phyloP scores from a whole-genome alignment of 1,284 basidiomycete genomes.

The Austroboletus novae-zelandiae region DNA sequence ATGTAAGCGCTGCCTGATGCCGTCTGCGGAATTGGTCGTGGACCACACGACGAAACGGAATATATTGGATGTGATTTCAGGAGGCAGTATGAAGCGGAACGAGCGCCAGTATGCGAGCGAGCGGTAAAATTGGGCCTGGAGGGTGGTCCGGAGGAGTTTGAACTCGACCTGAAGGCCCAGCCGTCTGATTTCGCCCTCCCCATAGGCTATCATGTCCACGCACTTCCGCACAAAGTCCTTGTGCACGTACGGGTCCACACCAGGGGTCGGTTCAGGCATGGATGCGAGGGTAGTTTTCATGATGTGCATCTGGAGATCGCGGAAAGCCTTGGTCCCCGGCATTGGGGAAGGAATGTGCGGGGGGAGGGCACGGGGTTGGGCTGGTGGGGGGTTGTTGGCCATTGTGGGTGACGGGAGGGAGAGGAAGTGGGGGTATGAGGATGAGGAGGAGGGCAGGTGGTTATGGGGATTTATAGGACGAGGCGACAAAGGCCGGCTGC shows the following conservation, averaged over 20 bases:
- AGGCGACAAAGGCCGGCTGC: slow-evolving; percentile 25
- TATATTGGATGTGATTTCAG: slow-evolving; percentile 61
- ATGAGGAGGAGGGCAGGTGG: not conserved
- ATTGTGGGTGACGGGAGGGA: not conserved
- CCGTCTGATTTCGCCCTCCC: slow-evolving; percentile 20
- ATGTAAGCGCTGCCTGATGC: slow-evolving; percentile 40
- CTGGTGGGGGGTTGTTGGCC: not conserved
- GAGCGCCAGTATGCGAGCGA: slow-evolving; percentile 40
- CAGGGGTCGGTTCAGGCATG: slow-evolving; percentile 15
- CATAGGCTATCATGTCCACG: slow-evolving; percentile 14
- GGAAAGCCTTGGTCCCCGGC: slow-evolving; percentile 22
- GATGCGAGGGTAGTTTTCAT: slow-evolving; percentile 15
- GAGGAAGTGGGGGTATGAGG: not conserved
- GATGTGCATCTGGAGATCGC: slow-evolving; percentile 15
- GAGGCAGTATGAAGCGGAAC: slow-evolving; percentile 61
- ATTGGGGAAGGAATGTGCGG: slow-evolving; percentile 11
- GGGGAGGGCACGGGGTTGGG: slow-evolving; percentile 8
- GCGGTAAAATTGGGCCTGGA: slow-evolving; percentile 15
- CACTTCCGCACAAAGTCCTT: slow-evolving; percentile 11
- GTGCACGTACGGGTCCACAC: not conserved
- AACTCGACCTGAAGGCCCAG: slow-evolving; percentile 17
- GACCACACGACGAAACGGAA: slow-evolving; percentile 56
- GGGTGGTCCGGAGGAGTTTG: slow-evolving; percentile 11
- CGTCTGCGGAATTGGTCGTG: slow-evolving; percentile 31
- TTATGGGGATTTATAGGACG: slow-evolving; percentile 22